A percentile compares a stretch with the other conserved stretches of the same genome.
These are phyloP conservation scores for Apiospora kogelbergensis DNA, from an alignment of 2,329 filamentous ascomycete genomes.

Conservation along the genomic window DNA sequence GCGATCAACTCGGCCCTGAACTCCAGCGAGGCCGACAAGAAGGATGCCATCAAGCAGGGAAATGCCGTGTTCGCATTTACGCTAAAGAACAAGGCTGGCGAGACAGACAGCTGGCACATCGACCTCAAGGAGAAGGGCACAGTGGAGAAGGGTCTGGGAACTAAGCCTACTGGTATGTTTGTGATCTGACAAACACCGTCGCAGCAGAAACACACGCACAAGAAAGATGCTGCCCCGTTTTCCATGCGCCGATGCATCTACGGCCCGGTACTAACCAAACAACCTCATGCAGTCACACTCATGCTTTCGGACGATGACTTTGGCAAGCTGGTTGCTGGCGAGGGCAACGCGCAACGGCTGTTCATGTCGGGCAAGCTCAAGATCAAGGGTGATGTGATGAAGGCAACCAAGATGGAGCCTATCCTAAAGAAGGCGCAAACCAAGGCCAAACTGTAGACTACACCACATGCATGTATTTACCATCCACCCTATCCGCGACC, in stretches of 20 bases:
- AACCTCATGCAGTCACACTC: slow-evolving; percentile 67
- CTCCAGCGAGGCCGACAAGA: slow-evolving; percentile 65
- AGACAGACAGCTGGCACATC: slow-evolving; percentile 87
- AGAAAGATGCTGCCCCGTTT: neutral
- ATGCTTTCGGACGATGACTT: slow-evolving; percentile 85
- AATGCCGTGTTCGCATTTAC: slow-evolving; percentile 88
- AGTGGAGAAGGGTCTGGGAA: slow-evolving; percentile 74
- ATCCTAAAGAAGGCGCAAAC: slow-evolving; percentile 85
- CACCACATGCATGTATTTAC: neutral
- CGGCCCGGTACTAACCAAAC: neutral
- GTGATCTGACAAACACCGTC: neutral
- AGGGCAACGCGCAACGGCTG: slow-evolving; percentile 90
- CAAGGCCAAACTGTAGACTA: slow-evolving; percentile 77
- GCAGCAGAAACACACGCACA: neutral
- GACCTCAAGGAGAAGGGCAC: slow-evolving; percentile 89
- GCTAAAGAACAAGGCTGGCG: slow-evolving; percentile 81
- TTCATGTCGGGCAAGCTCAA: slow-evolving; percentile 99
- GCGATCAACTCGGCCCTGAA: slow-evolving; percentile 73
- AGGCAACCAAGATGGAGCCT: slow-evolving; percentile 94
- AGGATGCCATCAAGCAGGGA: slow-evolving; percentile 87
- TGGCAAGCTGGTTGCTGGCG: slow-evolving; percentile 75
- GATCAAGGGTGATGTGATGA: slow-evolving; percentile 98
- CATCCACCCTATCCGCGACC: neutral
- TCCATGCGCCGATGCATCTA: neutral
- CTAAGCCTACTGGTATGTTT: slow-evolving; percentile 76